These are phyloP conservation scores for Obelidium mucronatum DNA, from an alignment of 192 early-diverging fungal genomes.

Conservation along the genomic window DNA sequence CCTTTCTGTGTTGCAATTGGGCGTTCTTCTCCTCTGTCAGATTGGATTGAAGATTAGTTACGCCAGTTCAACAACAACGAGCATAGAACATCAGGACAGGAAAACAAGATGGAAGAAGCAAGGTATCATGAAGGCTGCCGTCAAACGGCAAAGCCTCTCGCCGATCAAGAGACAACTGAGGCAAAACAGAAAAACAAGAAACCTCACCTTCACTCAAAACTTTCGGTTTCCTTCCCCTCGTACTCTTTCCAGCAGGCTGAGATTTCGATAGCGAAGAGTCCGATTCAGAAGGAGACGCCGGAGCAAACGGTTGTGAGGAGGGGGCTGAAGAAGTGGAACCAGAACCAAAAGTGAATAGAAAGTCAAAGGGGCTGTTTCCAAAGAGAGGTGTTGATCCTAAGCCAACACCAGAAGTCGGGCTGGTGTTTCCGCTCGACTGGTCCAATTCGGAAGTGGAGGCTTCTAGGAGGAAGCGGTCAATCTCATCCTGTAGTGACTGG, in stretches of 20 bases:
- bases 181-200: too few species aligned
- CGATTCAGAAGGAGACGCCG: not conserved
- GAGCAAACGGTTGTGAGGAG: too few species aligned
- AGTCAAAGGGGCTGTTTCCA: not conserved
- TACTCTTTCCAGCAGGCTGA: not conserved
- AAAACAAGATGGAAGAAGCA: too few species aligned
- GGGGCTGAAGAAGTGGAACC: conserved; percentile 3
- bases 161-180: too few species aligned
- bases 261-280: conserved; percentile 4
- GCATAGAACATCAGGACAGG: too few species aligned
- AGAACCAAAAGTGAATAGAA: conserved; percentile 9
- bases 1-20: conserved; percentile 18
- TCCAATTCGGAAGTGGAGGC: not conserved
- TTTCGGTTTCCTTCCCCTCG: conserved; percentile 18
- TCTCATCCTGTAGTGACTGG: conserved; percentile 23
- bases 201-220: conserved; percentile 14
- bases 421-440: not conserved
- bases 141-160: too few species aligned
- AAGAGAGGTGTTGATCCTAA: not conserved
- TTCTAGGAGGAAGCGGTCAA: conserved; percentile 26
- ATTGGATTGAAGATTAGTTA: not conserved
- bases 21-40: conserved; percentile 15
- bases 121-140: too few species aligned
- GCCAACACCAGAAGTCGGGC: not conserved
- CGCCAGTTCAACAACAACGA: too few species aligned